Evolutionary conservation across 2,329 filamentous ascomycete genomes (phyloP).

Genomic region (Phaeophleospora eucalypticola): DNA sequence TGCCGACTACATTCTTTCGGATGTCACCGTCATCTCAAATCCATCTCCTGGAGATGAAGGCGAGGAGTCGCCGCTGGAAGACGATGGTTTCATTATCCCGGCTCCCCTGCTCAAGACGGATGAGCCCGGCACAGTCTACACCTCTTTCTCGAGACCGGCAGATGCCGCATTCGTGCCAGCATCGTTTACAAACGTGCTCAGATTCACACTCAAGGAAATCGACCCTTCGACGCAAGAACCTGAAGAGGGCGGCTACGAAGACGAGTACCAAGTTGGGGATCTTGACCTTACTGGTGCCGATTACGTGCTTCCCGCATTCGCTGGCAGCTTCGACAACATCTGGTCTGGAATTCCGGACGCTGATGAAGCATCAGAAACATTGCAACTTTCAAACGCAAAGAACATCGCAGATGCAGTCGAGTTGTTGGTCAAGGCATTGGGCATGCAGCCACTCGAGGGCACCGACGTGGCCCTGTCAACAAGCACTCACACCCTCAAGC

Average conservation of each 20-base stretch:
- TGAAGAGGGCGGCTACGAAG: slow-evolving; percentile 88
- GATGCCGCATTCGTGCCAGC: slow-evolving; percentile 72
- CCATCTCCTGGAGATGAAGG: slow-evolving; percentile 80
- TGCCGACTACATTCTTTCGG: slow-evolving; percentile 82
- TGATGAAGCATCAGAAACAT: slow-evolving; percentile 83
- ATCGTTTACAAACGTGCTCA: slow-evolving; percentile 86
- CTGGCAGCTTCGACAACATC: slow-evolving; percentile 89
- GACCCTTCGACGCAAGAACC: slow-evolving; percentile 91
- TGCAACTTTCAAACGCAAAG: slow-evolving; percentile 83
- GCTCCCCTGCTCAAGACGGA: slow-evolving; percentile 77
- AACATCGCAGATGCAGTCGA: slow-evolving; percentile 95
- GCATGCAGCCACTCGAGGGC: slow-evolving; percentile 88
- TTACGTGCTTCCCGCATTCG: slow-evolving; percentile 89
- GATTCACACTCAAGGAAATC: slow-evolving; percentile 97
- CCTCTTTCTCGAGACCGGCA: slow-evolving; percentile 80
- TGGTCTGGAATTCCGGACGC: slow-evolving; percentile 76
- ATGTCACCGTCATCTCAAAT: slow-evolving; percentile 77
- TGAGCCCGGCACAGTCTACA: slow-evolving; percentile 89
- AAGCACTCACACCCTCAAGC: slow-evolving; percentile 88
- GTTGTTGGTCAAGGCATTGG: slow-evolving; percentile 78
- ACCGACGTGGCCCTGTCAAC: slow-evolving; percentile 85
- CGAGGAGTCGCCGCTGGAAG: slow-evolving; percentile 72
- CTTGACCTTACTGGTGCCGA: slow-evolving; percentile 87
- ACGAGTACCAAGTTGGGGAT: slow-evolving; percentile 95
- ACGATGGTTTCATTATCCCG: slow-evolving; percentile 83